phyloP scores from a whole-genome alignment of 441 rosid species.

The Erysimum pusillum region DNA sequence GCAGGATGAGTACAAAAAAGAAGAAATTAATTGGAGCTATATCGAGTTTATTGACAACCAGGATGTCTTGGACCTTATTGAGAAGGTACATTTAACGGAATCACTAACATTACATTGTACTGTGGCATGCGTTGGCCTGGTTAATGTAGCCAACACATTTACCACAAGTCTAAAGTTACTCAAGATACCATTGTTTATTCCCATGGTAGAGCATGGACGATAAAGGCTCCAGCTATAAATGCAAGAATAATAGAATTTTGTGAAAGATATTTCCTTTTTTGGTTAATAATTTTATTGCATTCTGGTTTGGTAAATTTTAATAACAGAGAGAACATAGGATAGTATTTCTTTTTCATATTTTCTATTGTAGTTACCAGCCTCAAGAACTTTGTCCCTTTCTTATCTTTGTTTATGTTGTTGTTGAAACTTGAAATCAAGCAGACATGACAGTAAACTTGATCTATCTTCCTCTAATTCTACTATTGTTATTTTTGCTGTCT shows the following conservation, averaged over 20 bases:
- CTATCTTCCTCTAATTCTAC: constrained; percentile 25
- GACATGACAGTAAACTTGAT: constrained; percentile 18
- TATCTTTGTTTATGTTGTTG: not conserved
- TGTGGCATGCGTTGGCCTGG: constrained; percentile 26
- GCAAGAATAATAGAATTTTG: constrained; percentile 11
- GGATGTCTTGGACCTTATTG: constrained; percentile 94
- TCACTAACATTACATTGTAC: constrained; percentile 21
- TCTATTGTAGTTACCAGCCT: constrained; percentile 17
- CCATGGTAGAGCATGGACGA: no score
- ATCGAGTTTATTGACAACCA: constrained; percentile 97
- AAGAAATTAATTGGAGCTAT: constrained; percentile 97
- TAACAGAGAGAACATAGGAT: no score
- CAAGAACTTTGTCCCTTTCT: constrained; percentile 4
- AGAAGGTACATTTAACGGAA: constrained; percentile 69
- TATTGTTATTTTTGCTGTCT: constrained; percentile 41
- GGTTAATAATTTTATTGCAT: constrained; percentile 21
- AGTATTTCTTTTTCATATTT: not conserved
- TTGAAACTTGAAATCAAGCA: not conserved
- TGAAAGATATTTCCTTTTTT: not conserved
- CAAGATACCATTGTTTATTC: no score
- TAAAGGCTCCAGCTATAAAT: not conserved
- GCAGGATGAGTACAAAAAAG: constrained; percentile 95
- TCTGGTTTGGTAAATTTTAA: not conserved
- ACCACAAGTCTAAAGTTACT: not conserved
- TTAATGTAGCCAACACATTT: constrained; percentile 27